phyloP scores from a whole-genome alignment of 2,329 filamentous ascomycete genomes.

The Neoscytalidium dimidiatum region DNA sequence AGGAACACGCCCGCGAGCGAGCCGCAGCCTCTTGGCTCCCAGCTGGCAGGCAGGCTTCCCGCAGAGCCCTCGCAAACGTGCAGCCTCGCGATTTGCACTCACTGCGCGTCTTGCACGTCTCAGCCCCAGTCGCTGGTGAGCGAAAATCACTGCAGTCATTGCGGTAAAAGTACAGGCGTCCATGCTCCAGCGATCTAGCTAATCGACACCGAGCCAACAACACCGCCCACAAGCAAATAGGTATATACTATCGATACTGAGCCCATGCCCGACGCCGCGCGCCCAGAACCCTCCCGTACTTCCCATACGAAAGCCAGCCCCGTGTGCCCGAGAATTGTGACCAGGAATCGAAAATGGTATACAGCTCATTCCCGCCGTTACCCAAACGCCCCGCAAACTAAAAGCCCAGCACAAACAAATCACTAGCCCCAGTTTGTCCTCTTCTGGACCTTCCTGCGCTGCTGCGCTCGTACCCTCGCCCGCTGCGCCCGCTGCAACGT shows the following conservation, averaged over 20 bases:
- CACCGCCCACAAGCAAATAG: constrained; percentile 16
- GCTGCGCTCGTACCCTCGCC: constrained; percentile 31
- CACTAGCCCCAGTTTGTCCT: constrained; percentile 23
- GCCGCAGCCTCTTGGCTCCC: constrained; percentile 11
- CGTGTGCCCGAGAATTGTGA: constrained; percentile 1
- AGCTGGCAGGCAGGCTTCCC: neutral
- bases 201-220: constrained; percentile 11
- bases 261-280: constrained; percentile 11
- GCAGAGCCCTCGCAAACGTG: constrained; percentile 9
- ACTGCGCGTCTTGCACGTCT: neutral
- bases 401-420: neutral
- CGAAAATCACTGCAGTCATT: constrained; percentile 17
- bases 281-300: neutral
- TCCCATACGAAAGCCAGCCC: constrained; percentile 1
- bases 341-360: constrained; percentile 20
- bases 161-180: constrained; percentile 16
- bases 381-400: neutral
- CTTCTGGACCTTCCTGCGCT: constrained; percentile 30
- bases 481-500: neutral
- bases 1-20: constrained; percentile 10
- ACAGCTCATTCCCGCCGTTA: constrained; percentile 16
- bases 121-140: constrained; percentile 2
- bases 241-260: constrained; percentile 4
- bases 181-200: constrained; percentile 15
- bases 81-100: constrained; percentile 3